Evolutionary conservation across 495 filamentous ascomycete genomes (phyloP).

Genomic region (Durotheca rogersii): DNA sequence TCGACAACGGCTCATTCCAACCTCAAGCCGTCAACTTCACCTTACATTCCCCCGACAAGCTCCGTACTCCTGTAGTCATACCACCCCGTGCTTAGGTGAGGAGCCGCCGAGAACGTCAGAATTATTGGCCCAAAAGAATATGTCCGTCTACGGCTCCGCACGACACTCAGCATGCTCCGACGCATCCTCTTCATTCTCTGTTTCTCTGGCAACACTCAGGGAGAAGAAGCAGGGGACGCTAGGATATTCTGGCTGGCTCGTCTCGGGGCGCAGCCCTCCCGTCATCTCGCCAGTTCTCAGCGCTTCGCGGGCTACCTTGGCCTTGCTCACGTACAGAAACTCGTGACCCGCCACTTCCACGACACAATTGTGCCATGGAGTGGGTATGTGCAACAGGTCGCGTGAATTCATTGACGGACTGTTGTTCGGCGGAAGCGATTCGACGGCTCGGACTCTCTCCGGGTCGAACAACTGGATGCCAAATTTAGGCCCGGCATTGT

Average conservation of each 20-base stretch:
- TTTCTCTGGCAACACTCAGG: background rate
- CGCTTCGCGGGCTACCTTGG: slow-evolving; percentile 25
- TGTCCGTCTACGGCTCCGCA: too few species aligned
- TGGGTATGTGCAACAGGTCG: slow-evolving; percentile 45
- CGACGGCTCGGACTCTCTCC: slow-evolving; percentile 25
- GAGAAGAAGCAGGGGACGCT: slow-evolving; percentile 9
- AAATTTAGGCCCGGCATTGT: slow-evolving; percentile 46
- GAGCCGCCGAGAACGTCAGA: too few species aligned
- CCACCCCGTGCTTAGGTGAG: too few species aligned
- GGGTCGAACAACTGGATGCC: slow-evolving; percentile 41
- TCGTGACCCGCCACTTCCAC: slow-evolving; percentile 34
- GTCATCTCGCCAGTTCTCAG: slow-evolving; percentile 15
- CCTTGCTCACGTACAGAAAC: slow-evolving; percentile 33
- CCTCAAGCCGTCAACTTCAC: too few species aligned
- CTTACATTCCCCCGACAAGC: too few species aligned
- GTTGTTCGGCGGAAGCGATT: slow-evolving; percentile 19
- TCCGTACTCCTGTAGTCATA: too few species aligned
- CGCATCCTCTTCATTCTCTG: background rate
- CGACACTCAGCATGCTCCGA: background rate
- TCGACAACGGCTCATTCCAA: too few species aligned
- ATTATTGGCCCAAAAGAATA: too few species aligned
- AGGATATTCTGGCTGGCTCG: background rate
- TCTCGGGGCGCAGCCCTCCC: slow-evolving; percentile 10
- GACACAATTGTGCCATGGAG: slow-evolving; percentile 48
- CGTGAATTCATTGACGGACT: slow-evolving; percentile 14